Evolutionary conservation across 495 filamentous ascomycete genomes (phyloP).

Genomic region (Xylaria scruposa): DNA sequence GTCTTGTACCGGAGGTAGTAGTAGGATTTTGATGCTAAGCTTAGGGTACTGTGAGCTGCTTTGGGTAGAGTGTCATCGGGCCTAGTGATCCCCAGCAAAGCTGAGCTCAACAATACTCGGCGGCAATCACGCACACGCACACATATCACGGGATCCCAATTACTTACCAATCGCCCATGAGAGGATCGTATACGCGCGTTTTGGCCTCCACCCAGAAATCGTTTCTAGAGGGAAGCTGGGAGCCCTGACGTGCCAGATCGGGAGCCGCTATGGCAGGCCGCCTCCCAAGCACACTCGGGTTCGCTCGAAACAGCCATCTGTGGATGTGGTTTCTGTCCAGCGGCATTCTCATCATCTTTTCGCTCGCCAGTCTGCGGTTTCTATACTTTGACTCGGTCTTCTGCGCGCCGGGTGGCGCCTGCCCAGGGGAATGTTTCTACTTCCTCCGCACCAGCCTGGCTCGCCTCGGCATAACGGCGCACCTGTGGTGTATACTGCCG

Average conservation of each 20-base stretch:
- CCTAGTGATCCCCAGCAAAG: neutral
- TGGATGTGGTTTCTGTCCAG: neutral
- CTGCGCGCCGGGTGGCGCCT: neutral
- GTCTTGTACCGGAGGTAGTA: neutral
- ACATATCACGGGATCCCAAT: neutral
- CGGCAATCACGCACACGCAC: neutral
- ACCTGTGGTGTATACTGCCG: slow-evolving; percentile 17
- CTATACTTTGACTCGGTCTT: neutral
- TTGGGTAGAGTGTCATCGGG: too few species aligned
- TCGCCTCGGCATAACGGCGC: slow-evolving; percentile 12
- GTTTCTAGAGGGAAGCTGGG: neutral
- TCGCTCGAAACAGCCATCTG: neutral
- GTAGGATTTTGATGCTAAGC: too few species aligned
- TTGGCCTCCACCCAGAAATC: neutral
- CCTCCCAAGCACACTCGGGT: neutral
- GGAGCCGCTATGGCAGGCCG: neutral
- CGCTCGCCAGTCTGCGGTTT: neutral
- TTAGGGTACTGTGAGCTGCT: too few species aligned
- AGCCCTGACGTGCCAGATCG: neutral
- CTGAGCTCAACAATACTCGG: neutral
- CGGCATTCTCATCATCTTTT: slow-evolving; percentile 4
- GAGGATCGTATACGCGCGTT: neutral
- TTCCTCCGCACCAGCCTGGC: neutral
- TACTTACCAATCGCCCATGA: neutral
- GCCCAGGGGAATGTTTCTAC: slow-evolving; percentile 22